Evolutionary conservation across 345 rosid genomes (phyloP), one percentile per base, ranked within the genome.

Genomic region (Corchorus capsularis): DNA sequence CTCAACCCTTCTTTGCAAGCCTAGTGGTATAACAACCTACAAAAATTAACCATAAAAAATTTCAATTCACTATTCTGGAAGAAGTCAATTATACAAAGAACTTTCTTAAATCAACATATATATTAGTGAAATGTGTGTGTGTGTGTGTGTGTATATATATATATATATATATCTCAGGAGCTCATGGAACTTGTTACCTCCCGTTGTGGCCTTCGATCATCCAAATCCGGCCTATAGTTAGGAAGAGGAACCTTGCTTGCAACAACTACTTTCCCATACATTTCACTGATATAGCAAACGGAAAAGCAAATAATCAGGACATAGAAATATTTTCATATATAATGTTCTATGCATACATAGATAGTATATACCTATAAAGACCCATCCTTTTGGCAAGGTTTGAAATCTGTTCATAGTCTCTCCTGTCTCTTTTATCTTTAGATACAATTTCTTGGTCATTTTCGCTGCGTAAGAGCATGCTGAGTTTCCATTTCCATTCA

Each of bases 401-500:
- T 0, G 95, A 89, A 56, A 96, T 92, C 81, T 96, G 99, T 73
- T 96, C 98, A 80, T 87, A 93, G 73, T 96, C 98, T 84, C 99
- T 90, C 78, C 98, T 92, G 78, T 96, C 99, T 71, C 93, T 86
- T 84, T 89, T 91, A 85, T 96, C 98, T 79, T 91, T 87, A 60
- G 98, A 93, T 22, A 92, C 89, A 76, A 96, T 86, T 83, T 96
- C 99, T 79, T 86, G 90, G 70, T 96, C 96, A 75, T 86, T 89
- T 73, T 87, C 97, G 57, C 81, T 92, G 27, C 89, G 94, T 76
- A 89, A 67, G 49, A 96, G 75, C 85, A 93, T 81, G 43, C 94
- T 82, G 75, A 96, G 92, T 83, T 96, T 96, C 99, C 99, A 96
- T 79, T 93, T 96, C 99, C 99, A 96, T 76, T 92, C 98, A 73